Base-by-base conservation (phyloP, 2,329 filamentous ascomycete species). In the Pseudonectria buxi region DNA sequence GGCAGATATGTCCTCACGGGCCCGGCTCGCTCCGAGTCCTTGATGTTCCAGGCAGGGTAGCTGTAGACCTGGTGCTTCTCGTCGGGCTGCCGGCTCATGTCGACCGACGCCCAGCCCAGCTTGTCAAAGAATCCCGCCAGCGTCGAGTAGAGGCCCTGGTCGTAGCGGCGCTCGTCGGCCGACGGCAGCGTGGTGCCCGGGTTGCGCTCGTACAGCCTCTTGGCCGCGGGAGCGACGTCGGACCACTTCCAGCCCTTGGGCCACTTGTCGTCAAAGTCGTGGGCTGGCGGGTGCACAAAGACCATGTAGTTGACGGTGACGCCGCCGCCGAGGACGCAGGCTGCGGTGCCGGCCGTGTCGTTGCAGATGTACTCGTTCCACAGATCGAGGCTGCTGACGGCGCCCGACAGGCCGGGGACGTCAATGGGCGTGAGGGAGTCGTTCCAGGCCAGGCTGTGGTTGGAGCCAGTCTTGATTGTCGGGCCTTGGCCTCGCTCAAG, bases 1-100 rank as follows among this genome's bases (percentile, higher is more conserved):
- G 79, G 75, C 2, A 86, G 72, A 51, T 86, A 86, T 0, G 81
- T 84, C 10, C 73, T 76, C 57, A 86, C 65, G n/a, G 81, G 82
- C 2, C 83, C 82, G 33, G 76, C 77, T 40, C 82, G 67, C 57
- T 82, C 71, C 28, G 78, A 78, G 32, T 77, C 63, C 13, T 66
- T 63, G 52, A 77, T 82, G 74, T 85, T 85, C 64, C 76, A 84
- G 5, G 78, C 69, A 10, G 79, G 75, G 54, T 80, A 72, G 24
- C 74, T 70, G 55, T 72, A 85, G 1, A 74, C 78, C 43, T 68
- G 65, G 56, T 83, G 76, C 71, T 86, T 86, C 55, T 71, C 56
- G 37, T 72, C 65, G 1, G 78, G 78, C 27, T 69, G 62, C 14
- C 68, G 51, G 51, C 81, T 82, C 31, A 79, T 74, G 9, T 70